Conservation (phyloP, 768 basidiomycete species). For the Boletus tylopilopsis region DNA sequence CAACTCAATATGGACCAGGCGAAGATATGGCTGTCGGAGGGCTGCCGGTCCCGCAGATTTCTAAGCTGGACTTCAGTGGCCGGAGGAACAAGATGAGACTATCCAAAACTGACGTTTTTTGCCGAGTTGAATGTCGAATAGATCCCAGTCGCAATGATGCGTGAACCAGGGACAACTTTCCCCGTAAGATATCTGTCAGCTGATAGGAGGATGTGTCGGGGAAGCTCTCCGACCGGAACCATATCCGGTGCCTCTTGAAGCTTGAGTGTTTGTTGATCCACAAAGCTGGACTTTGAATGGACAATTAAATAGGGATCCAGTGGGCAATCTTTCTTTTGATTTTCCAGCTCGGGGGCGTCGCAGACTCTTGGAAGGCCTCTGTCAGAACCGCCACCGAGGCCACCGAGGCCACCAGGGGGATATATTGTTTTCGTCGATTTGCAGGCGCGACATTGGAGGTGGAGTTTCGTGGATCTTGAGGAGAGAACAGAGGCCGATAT, state of each 20-base stretch:
- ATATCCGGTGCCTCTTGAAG: constrained; percentile 99
- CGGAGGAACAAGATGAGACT: background rate
- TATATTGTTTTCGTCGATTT: constrained; percentile 74
- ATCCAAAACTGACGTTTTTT: constrained; percentile 59
- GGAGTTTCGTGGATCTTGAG: constrained; percentile 87
- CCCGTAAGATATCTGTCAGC: constrained; percentile 89
- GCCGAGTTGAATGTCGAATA: constrained; percentile 93
- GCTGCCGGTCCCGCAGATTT: constrained; percentile 84
- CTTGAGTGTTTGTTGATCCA: constrained; percentile 95
- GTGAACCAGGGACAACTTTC: constrained; percentile 92
- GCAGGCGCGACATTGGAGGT: constrained; percentile 91
- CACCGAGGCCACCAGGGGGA: constrained; percentile 76
- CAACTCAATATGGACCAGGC: constrained; percentile 87
- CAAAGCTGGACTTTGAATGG: constrained; percentile 90
- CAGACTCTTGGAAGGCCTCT: constrained; percentile 84
- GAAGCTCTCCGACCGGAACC: constrained; percentile 98
- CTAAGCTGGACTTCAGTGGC: constrained; percentile 32
- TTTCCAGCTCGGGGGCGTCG: constrained; percentile 73
- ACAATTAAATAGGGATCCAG: constrained; percentile 94
- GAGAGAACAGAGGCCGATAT: constrained; percentile 94
- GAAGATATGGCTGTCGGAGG: constrained; percentile 90
- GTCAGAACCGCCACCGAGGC: constrained; percentile 83
- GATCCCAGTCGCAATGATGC: constrained; percentile 92
- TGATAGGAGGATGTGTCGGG: constrained; percentile 90
- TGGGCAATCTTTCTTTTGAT: constrained; percentile 92